phyloP scores from a whole-genome alignment of 1,284 basidiomycete genomes.

The Porogramme epimiltina region DNA sequence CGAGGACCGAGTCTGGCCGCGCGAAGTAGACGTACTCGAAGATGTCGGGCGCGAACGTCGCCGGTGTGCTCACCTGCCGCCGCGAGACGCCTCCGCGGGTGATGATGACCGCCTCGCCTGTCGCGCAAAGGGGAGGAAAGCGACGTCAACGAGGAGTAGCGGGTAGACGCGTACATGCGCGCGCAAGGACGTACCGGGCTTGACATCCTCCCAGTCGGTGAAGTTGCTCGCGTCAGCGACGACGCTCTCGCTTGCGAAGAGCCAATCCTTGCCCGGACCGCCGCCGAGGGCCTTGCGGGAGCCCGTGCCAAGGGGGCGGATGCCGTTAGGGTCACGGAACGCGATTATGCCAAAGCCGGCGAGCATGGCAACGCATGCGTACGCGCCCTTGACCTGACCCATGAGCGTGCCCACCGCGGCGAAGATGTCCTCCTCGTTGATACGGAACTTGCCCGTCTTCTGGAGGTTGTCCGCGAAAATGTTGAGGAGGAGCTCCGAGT shows the following conservation, averaged over 20 bases:
- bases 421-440: constrained; percentile 99
- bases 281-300: constrained; percentile 50
- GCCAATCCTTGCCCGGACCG: constrained; percentile 74
- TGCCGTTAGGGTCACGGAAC: constrained; percentile 99
- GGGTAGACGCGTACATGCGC: background rate
- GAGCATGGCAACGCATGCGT: constrained; percentile 97
- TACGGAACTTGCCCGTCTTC: constrained; percentile 98
- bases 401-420: constrained; percentile 91
- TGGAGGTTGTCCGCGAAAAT: constrained; percentile 98
- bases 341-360: constrained; percentile 99
- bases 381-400: constrained; percentile 88
- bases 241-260: constrained; percentile 95
- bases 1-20: constrained; percentile 95
- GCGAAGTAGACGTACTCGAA: constrained; percentile 99
- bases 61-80: constrained; percentile 70
- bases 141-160: background rate
- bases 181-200: constrained; percentile 62
- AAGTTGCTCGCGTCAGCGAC: constrained; percentile 95
- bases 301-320: constrained; percentile 89
- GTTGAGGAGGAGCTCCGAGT: constrained; percentile 97
- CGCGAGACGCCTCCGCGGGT: constrained; percentile 78
- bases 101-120: constrained; percentile 92
- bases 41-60: constrained; percentile 94
- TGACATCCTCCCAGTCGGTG: constrained; percentile 91
- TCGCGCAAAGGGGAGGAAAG: background rate